Evolutionary conservation across 768 basidiomycete species (phyloP).

Genomic region (Fibroporia radiculosa): DNA sequence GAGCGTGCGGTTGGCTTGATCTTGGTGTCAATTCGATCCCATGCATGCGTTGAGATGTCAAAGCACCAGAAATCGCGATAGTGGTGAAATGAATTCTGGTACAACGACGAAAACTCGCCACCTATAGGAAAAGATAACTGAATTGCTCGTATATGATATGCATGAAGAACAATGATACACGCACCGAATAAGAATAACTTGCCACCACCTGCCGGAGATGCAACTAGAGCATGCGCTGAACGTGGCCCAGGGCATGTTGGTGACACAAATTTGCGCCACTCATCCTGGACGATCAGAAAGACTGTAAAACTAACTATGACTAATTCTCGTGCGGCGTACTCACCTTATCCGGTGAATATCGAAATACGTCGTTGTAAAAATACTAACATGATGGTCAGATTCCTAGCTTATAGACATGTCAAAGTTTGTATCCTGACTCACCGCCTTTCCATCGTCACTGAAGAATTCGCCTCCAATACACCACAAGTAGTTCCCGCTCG

Average conservation of each 20-base stretch:
- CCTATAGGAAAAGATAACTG: constrained; percentile 30
- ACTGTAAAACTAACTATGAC: background rate
- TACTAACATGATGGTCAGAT: constrained; percentile 34
- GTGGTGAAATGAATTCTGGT: constrained; percentile 51
- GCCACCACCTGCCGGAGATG: constrained; percentile 71
- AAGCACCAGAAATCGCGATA: constrained; percentile 89
- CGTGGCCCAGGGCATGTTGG: constrained; percentile 83
- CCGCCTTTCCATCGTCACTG: constrained; percentile 76
- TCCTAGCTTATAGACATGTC: background rate
- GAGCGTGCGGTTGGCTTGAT: constrained; percentile 71
- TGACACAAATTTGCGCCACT: constrained; percentile 84
- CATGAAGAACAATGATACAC: constrained; percentile 1
- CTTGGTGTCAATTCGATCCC: constrained; percentile 88
- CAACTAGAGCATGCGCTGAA: constrained; percentile 78
- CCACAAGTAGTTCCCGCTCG: constrained; percentile 76
- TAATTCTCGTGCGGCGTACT: constrained; percentile 2
- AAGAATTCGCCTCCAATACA: constrained; percentile 85
- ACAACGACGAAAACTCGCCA: constrained; percentile 69
- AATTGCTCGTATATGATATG: background rate
- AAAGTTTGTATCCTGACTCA: constrained; percentile 23
- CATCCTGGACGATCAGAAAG: constrained; percentile 41
- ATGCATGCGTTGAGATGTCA: constrained; percentile 65
- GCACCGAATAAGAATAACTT: constrained; percentile 78
- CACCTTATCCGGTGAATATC: constrained; percentile 80
- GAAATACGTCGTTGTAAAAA: constrained; percentile 83